phyloP scores from a whole-genome alignment of 441 rosid genomes.

The Adansonia madagascariensis region DNA sequence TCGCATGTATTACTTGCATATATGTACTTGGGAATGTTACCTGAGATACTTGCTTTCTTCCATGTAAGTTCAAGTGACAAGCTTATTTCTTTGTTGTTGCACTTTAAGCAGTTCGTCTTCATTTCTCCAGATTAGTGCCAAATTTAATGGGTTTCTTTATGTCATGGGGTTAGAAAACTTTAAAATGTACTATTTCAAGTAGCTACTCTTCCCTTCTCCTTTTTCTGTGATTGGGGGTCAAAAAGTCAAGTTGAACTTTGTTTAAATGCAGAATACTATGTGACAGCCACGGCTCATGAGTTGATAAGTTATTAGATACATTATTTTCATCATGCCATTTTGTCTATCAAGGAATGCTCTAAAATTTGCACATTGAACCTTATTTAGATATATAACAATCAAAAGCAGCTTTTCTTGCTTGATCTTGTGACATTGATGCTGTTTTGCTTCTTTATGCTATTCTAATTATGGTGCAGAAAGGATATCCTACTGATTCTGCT shows the following conservation, averaged over 20 bases:
- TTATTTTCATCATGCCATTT: not conserved
- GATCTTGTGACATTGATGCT: not conserved
- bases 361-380: constrained; percentile 1
- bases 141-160: not conserved
- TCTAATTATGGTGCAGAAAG: constrained; percentile 66
- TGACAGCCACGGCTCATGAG: not conserved
- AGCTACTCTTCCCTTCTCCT: not conserved
- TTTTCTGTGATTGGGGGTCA: not conserved
- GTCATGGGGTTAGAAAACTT: not conserved
- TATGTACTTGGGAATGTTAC: not conserved
- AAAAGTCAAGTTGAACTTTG: constrained; percentile 10
- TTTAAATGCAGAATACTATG: not conserved
- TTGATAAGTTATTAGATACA: not conserved
- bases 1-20: not conserved
- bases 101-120: not conserved
- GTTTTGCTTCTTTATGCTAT: constrained; percentile 22
- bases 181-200: not conserved
- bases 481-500: constrained; percentile 74
- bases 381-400: not conserved
- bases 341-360: constrained; percentile 6
- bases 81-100: not conserved
- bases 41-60: not conserved
- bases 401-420: not conserved
- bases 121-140: not conserved
- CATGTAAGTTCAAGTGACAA: constrained; percentile 3